Percentiles rank a stretch among this genome's conserved stretches.
phyloP scores from a whole-genome alignment of 1,139 yeast species.

The Geotrichum klebahnii region DNA sequence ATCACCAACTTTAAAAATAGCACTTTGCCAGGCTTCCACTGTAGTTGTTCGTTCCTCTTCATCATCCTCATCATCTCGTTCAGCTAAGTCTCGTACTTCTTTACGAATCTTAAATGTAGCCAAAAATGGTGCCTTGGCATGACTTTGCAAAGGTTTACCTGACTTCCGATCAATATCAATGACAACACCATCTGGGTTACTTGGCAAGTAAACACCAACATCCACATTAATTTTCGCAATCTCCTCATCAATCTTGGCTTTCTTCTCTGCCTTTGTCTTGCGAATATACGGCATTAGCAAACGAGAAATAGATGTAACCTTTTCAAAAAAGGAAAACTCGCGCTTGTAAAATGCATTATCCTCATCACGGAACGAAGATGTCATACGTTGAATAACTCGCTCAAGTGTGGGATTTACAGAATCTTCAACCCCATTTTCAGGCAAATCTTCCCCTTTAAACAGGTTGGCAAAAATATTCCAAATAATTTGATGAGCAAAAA shows the following conservation, averaged over 20 bases:
- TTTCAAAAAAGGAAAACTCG: conserved; percentile 86
- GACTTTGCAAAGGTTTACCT: conserved; percentile 95
- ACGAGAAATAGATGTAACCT: conserved; percentile 90
- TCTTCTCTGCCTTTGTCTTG: conserved; percentile 93
- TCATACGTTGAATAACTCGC: conserved; percentile 64
- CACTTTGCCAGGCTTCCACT: conserved; percentile 69
- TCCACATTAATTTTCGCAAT: conserved; percentile 75
- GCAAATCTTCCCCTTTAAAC: conserved; percentile 73
- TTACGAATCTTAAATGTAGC: conserved; percentile 85
- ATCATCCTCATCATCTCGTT: conserved; percentile 22
- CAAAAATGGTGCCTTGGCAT: conserved; percentile 98
- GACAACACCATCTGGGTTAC: conserved; percentile 94
- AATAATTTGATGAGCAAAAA: conserved; percentile 94
- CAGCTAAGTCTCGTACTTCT: conserved; percentile 41
- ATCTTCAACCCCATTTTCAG: conserved; percentile 63
- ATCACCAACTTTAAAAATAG: conserved; percentile 98
- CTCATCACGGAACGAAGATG: conserved; percentile 52
- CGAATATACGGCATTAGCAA: conserved; percentile 90
- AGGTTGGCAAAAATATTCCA: conserved; percentile 98
- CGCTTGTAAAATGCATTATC: conserved; percentile 69
- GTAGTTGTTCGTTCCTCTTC: conserved; percentile 24
- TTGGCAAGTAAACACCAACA: conserved; percentile 87
- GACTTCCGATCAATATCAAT: conserved; percentile 87
- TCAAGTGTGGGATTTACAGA: conserved; percentile 79
- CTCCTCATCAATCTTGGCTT: conserved; percentile 92